Conservation (phyloP, 495 filamentous ascomycete genomes). For the Podospora bellae-mahoneyi region DNA sequence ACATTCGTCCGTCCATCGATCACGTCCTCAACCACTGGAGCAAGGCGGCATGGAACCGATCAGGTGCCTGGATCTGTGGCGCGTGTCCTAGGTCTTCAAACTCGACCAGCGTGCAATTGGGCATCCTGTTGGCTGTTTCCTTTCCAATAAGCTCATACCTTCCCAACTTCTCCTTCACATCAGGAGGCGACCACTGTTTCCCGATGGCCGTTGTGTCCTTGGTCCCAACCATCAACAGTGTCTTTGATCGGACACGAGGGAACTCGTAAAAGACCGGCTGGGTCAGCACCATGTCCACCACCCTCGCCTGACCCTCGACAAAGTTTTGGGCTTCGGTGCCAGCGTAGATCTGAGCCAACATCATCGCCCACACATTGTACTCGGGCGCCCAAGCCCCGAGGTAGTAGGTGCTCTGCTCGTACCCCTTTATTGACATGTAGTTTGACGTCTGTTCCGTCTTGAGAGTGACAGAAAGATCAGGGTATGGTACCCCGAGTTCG, state of each 20-base stretch:
- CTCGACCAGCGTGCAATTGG: constrained; percentile 38
- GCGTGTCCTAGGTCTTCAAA: constrained; percentile 44
- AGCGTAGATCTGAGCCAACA: constrained; percentile 44
- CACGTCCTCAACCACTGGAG: constrained; percentile 33
- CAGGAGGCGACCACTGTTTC: constrained; percentile 44
- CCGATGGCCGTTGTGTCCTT: constrained; percentile 46
- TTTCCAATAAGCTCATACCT: constrained; percentile 43
- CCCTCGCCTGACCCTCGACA: constrained; percentile 35
- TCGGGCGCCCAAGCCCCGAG: constrained; percentile 32
- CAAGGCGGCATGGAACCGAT: constrained; percentile 34
- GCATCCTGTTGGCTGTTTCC: constrained; percentile 37
- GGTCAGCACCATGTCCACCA: constrained; percentile 45
- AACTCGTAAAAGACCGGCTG: constrained; percentile 46
- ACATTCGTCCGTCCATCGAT: not conserved
- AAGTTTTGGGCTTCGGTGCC: constrained; percentile 34
- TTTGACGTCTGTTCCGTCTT: constrained; percentile 35
- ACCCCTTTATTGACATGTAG: constrained; percentile 37
- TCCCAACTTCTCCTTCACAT: constrained; percentile 38
- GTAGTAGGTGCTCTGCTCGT: constrained; percentile 47
- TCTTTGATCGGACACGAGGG: constrained; percentile 30
- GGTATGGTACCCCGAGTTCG: constrained; percentile 35
- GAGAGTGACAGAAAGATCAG: constrained; percentile 25
- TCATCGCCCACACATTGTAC: constrained; percentile 47
- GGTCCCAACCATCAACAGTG: constrained; percentile 40
- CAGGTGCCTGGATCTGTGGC: constrained; percentile 44